Base-by-base conservation (phyloP, 352 stramenopile species). In the Pythium sp. region DNA sequence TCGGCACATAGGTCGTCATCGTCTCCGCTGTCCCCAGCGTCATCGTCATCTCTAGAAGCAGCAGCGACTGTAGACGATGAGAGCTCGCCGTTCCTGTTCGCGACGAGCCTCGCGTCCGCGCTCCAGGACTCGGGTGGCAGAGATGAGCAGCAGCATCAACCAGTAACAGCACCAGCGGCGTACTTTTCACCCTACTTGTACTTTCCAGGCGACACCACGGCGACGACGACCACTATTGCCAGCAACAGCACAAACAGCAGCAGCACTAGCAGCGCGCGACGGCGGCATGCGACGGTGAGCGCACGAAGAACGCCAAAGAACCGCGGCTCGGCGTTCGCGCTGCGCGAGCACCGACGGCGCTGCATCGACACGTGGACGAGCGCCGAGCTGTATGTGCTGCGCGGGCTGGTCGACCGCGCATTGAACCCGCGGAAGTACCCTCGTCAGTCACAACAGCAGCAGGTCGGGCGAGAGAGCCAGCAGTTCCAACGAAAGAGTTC, bases 361-460 rank as follows among this genome's bases (percentile, higher is more conserved):
- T 72, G 81, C 28, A 62, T 91, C 36, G 75, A 93, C 70, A 74
- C 74, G 43, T 90, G 82, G 72, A 76, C 70, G 20, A 71, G 80
- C 22, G 73, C 82, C 14, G 85, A 93, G 74, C 72, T 93, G 61
- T 79, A 75, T 43, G 75, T 78, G 59, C 75, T 93, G 57, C 80
- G 81, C 43, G 75, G 81, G 38, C 74, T 90, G 18, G 82, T 90
- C 2, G 76, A 82, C 49, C 7, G 77, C 36, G 75, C 76, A 2
- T 41, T 81, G 30, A 67, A 77, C 58, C 81, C 76, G 65, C 68
- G 62, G 4, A 59, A 72, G 43, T 63, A 69, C 36, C 65, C 51
- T 14, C 62, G 32, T 14, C 59, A 69, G n/a, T 58, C 58, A 51
- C 70, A 54, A 43, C 41, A 20, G 36, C 58, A 69, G 26, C 14